Evolutionary conservation across 176 grass and related monocot species (phyloP), one percentile per base, ranked within the genome.

Genomic region (Zizania latifolia): DNA sequence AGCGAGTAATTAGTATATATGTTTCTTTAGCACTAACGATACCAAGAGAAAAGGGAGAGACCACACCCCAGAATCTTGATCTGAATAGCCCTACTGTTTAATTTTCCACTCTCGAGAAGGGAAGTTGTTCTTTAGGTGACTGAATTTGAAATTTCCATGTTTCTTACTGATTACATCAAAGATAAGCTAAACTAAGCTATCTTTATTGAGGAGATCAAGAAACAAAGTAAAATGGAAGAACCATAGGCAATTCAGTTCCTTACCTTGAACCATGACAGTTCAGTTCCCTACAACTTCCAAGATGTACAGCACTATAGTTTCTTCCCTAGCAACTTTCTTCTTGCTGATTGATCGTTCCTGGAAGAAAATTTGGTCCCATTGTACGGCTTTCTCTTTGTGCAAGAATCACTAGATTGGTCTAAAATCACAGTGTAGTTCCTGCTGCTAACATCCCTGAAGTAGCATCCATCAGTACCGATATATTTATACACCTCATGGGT

Each of bases 381-480:
- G 22, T 60, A 55, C 2, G 71, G 30, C 4, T 50, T 65, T 35
- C 32, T 35, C 66, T 87, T 82, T 24, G 80, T 72, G 78, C 89
- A 91, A 48, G 81, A 87, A 30, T 70, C 59, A 8, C 80, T 71
- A 22, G 81, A 81, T 5, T 77, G 54, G 44, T 91, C 89, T 16
- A 58, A 69, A 41, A 87, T 62, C 71, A 91, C 63, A 21, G 85
- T 87, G 54, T 91, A 91, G 41, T 91, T 91, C 15, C 38, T 86
- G 51, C 83, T 78, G 34, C 87, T 90, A 67, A 90, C 87, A 75
- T 86, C 81, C 72, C 87, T 90, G 30, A 75, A 90, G 58, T 90
- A 86, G 62, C 87, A 90, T 22, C 78, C 82, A 58, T 82, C 83
- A 43, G 78, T 83, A 70, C 87, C 74, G 62, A 82, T 53, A 38